Evolutionary conservation across 2,329 filamentous ascomycete species (phyloP), one percentile per base, ranked within the genome.

Genomic region (Talaromyces marneffei): DNA sequence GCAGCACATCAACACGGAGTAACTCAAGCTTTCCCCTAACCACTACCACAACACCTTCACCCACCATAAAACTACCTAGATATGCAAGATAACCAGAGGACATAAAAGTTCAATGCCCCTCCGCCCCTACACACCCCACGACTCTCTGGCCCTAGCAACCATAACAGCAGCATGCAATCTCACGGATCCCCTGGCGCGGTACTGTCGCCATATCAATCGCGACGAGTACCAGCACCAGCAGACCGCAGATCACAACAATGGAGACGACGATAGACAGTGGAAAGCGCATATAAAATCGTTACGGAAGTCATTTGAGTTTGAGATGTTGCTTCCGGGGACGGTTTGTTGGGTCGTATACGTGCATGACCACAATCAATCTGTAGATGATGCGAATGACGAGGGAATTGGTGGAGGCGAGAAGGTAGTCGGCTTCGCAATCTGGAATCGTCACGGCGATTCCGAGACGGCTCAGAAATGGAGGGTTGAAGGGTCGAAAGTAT

Each of bases 91-190:
- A n/a, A n/a, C n/a, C n/a, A n/a, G n/a, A n/a, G n/a, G n/a, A n/a
- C n/a, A n/a, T n/a, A n/a, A n/a, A n/a, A n/a, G n/a, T n/a, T 55
- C 29, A 57, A 63, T 63, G 61, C 57, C 55, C 53, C 23, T 63
- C 52, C 61, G 61, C 5, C 57, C 33, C 16, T 60, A 63, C 42
- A 20, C 35, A 25, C 18, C 40, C 16, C 14, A 42, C 16, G 61
- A 63, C 52, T 52, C 52, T 16, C 10, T 52, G n/a, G 50, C 57
- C 14, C 25, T 63, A 27, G 61, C 57, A 31, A 52, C 40, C 57
- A 57, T 63, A 40, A 60, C 57, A 46, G 61, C 61, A 31, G 12
- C 18, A 58, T 63, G 61, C 57, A 53, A 63, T 23, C 48, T 63
- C 31, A 48, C 48, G 35, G 61, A 63, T 53, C 61, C 61, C 23